Percentiles rank a stretch among this genome's conserved stretches.
Evolutionary conservation across 371 early-diverging fungal genomes (phyloP).

Genomic region (Mortierella sp.): DNA sequence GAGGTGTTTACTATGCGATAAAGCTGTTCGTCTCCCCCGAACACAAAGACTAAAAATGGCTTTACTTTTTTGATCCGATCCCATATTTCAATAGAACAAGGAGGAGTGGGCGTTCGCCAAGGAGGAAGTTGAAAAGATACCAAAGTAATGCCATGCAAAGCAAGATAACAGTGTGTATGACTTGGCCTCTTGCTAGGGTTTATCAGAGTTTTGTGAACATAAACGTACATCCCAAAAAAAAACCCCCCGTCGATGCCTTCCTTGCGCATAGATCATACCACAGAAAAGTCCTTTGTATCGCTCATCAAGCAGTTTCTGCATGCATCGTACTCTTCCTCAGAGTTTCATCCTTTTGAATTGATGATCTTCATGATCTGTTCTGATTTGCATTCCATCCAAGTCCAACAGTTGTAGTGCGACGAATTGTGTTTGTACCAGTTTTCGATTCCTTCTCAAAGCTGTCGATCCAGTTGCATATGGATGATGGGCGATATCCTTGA

Average conservation of each 20-base stretch:
- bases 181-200: too few species aligned
- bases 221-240: background rate
- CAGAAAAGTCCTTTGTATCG: constrained; percentile 15
- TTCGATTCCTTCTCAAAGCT: too few species aligned
- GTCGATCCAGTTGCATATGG: too few species aligned
- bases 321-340: constrained; percentile 48
- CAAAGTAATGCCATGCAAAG: constrained; percentile 42
- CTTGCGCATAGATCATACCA: background rate
- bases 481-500: too few species aligned
- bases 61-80: background rate
- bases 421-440: too few species aligned
- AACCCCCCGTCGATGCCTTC: background rate
- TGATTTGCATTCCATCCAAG: constrained; percentile 35
- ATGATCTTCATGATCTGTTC: constrained; percentile 46
- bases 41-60: background rate
- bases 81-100: constrained; percentile 57
- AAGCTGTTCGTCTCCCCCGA: background rate
- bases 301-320: constrained; percentile 32
- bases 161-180: background rate
- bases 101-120: constrained; percentile 72
- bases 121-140: constrained; percentile 71
- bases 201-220: background rate
- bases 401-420: too few species aligned
- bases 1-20: background rate
- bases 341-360: constrained; percentile 51